Evolutionary conservation across 371 early-diverging fungal genomes (phyloP).

Genomic region (Rhizomucor miehei): DNA sequence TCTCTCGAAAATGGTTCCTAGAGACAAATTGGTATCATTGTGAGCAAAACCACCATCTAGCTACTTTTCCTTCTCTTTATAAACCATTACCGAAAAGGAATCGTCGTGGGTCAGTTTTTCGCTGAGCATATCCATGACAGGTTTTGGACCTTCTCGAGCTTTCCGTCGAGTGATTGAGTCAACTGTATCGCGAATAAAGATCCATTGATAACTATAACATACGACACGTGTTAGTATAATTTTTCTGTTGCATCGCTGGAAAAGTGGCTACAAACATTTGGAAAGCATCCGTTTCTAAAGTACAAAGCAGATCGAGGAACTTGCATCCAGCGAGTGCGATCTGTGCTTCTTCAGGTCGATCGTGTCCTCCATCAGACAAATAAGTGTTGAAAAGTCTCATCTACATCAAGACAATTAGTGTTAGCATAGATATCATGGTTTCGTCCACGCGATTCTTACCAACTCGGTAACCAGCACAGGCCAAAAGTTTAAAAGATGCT

Average conservation of each 20-base stretch:
- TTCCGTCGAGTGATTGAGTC: slow-evolving; percentile 52
- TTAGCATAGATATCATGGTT: not conserved
- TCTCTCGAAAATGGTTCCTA: slow-evolving; percentile 3
- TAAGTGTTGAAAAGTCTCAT: slow-evolving; percentile 61
- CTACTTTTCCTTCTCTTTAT: too few species aligned
- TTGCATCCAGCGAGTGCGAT: slow-evolving; percentile 84
- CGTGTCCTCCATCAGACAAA: slow-evolving; percentile 43
- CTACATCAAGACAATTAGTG: not conserved
- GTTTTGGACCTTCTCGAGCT: slow-evolving; percentile 42
- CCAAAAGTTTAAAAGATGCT: slow-evolving; percentile 86
- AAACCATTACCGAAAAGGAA: too few species aligned
- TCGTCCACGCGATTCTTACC: slow-evolving; percentile 35
- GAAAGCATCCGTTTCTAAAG: slow-evolving; percentile 78
- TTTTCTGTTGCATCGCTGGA: not conserved
- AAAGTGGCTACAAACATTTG: slow-evolving; percentile 69
- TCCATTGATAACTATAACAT: slow-evolving; percentile 79
- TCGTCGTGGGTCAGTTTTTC: slow-evolving; percentile 36
- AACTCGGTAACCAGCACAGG: slow-evolving; percentile 88
- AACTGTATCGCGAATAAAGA: slow-evolving; percentile 84
- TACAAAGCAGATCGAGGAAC: slow-evolving; percentile 80
- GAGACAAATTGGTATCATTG: not conserved
- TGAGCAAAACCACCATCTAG: too few species aligned
- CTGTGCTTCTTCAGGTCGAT: slow-evolving; percentile 67
- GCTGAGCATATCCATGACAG: slow-evolving; percentile 56
- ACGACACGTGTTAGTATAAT: too few species aligned